A percentile compares a stretch with the other conserved stretches of the same genome.
Conservation (phyloP, 2,329 filamentous ascomycete genomes). For the Colletotrichum plurivorum region DNA sequence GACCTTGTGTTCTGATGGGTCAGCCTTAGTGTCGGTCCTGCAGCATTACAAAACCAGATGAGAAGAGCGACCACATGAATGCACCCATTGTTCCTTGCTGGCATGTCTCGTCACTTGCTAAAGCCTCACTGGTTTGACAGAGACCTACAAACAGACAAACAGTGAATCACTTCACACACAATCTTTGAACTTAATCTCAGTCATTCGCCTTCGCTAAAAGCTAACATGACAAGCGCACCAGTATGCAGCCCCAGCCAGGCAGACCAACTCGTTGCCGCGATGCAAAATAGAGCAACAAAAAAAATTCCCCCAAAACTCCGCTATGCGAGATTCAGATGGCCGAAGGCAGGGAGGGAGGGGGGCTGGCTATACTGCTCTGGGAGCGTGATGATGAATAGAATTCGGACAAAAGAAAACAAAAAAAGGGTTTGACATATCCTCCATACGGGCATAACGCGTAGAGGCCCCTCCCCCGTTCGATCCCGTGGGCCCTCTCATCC, state of each 20-base stretch:
- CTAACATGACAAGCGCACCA: conserved; percentile 11
- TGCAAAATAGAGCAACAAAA: conserved; percentile 8
- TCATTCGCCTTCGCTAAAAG: conserved; percentile 35
- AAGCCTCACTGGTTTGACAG: too few species aligned
- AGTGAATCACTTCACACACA: too few species aligned
- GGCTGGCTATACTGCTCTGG: too few species aligned
- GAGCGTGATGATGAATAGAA: not conserved
- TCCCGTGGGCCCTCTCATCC: not conserved
- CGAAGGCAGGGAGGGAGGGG: not conserved
- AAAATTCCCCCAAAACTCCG: conserved; percentile 6
- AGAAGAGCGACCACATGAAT: too few species aligned
- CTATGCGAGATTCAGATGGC: conserved; percentile 11
- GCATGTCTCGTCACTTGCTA: too few species aligned
- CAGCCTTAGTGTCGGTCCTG: too few species aligned
- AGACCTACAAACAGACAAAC: too few species aligned
- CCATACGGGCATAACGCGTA: conserved; percentile 23
- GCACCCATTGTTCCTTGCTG: too few species aligned
- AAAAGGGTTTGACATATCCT: conserved; percentile 26
- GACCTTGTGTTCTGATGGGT: too few species aligned
- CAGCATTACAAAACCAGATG: too few species aligned
- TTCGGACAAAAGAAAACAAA: conserved; percentile 7
- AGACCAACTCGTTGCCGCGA: conserved; percentile 13
- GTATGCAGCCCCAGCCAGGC: conserved; percentile 15
- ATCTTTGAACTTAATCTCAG: conserved; percentile 1
- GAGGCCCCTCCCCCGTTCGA: not conserved